Conservation (phyloP, 371 early-diverging fungal genomes). For the Polyrhizophydium stewartii region DNA sequence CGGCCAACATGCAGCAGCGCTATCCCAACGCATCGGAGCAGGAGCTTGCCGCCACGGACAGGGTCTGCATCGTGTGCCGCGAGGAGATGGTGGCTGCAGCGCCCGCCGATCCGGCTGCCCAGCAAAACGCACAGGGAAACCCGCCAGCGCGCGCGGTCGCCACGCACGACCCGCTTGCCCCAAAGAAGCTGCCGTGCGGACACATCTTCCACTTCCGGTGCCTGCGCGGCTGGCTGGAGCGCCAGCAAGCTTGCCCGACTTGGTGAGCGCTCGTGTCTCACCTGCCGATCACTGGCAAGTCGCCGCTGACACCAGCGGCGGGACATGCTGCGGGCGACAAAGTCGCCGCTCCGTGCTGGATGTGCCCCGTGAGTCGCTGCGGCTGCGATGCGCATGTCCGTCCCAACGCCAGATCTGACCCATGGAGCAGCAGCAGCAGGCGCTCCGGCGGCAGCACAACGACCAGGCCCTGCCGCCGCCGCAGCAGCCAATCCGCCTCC, state of each 20-base stretch:
- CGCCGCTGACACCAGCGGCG: no score
- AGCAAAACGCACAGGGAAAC: constrained; percentile 35
- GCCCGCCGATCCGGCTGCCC: constrained; percentile 14
- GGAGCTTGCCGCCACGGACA: constrained; percentile 78
- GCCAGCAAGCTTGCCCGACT: constrained; percentile 98
- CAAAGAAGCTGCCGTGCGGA: constrained; percentile 94
- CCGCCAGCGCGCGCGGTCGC: constrained; percentile 1
- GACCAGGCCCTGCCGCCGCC: constrained; percentile 18
- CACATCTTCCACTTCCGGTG: constrained; percentile 98
- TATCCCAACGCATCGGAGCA: constrained; percentile 85
- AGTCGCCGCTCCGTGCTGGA: constrained; percentile 24
- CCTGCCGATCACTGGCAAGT: no score
- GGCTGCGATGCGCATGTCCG: no score
- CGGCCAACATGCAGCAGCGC: constrained; percentile 89
- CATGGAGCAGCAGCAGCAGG: constrained; percentile 10
- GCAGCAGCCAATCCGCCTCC: constrained; percentile 20
- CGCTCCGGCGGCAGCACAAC: constrained; percentile 16
- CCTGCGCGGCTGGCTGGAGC: constrained; percentile 95
- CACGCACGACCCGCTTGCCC: constrained; percentile 42
- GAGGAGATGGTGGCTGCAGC: constrained; percentile 76
- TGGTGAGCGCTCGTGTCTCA: no score
- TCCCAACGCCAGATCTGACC: no score
- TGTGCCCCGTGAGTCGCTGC: constrained; percentile 3
- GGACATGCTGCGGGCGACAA: no score
- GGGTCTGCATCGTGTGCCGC: constrained; percentile 93